phyloP scores from a whole-genome alignment of 768 basidiomycete species.

The Panaeolus papilionaceus region DNA sequence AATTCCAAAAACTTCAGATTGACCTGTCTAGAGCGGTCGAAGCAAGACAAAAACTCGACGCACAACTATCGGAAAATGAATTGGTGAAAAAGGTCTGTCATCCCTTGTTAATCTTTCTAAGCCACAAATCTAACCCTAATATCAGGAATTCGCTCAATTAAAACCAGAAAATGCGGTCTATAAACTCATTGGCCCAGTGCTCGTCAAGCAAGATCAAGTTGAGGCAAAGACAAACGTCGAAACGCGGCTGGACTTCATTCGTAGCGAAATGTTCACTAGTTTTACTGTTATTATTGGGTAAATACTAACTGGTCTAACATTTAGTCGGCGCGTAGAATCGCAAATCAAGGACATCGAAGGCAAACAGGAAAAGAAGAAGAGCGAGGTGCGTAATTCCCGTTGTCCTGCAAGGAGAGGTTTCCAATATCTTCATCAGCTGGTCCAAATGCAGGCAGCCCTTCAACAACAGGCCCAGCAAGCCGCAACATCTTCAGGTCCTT shows the following conservation, averaged over 20 bases:
- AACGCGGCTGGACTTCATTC: constrained; percentile 90
- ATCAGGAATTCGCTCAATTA: constrained; percentile 81
- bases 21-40: constrained; percentile 80
- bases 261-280: constrained; percentile 77
- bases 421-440: constrained; percentile 51
- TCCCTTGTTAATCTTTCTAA: neutral
- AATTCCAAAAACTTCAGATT: constrained; percentile 82
- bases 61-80: constrained; percentile 91
- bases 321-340: constrained; percentile 67
- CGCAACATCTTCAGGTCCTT: constrained; percentile 18
- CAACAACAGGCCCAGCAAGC: constrained; percentile 45
- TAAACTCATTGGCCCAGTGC: constrained; percentile 90
- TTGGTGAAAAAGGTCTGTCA: constrained; percentile 79
- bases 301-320: constrained; percentile 19
- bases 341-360: constrained; percentile 82
- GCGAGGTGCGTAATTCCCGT: constrained; percentile 60
- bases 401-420: constrained; percentile 9
- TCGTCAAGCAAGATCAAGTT: constrained; percentile 86
- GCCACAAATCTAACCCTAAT: constrained; percentile 15
- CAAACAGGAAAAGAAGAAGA: constrained; percentile 82
- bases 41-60: constrained; percentile 85
- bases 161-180: constrained; percentile 82
- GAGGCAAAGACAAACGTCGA: constrained; percentile 91
- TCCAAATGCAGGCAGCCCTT: constrained; percentile 68
- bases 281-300: constrained; percentile 3